Evolutionary conservation across 345 rosid species (phyloP).

Genomic region (Ailanthus altissimus): DNA sequence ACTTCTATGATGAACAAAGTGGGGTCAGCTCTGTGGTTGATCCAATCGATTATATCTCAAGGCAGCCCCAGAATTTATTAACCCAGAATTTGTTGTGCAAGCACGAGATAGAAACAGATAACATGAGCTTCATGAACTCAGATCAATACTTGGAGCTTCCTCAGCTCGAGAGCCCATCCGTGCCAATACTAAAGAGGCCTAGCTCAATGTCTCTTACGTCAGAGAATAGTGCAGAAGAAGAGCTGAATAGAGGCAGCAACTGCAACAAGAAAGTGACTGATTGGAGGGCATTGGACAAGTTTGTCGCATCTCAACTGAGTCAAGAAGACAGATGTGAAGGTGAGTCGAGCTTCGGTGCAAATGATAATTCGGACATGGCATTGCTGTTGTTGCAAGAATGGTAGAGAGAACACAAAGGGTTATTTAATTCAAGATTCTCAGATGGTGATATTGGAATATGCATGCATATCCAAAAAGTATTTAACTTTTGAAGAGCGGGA

Average conservation of each 20-base stretch:
- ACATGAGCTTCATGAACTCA: constrained; percentile 50
- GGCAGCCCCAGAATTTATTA: constrained; percentile 47
- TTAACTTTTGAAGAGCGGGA: constrained; percentile 41
- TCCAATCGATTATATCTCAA: constrained; percentile 53
- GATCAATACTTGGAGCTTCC: constrained; percentile 79
- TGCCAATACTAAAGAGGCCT: constrained; percentile 62
- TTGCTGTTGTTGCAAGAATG: constrained; percentile 47
- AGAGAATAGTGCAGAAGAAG: constrained; percentile 34
- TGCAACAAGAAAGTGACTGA: constrained; percentile 54
- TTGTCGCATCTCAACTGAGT: constrained; percentile 90
- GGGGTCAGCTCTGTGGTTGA: constrained; percentile 51
- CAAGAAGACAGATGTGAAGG: constrained; percentile 58
- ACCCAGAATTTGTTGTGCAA: constrained; percentile 60
- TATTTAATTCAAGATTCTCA: constrained; percentile 39
- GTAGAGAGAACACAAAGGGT: constrained; percentile 40
- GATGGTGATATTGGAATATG: constrained; percentile 58
- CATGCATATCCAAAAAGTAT: constrained; percentile 29
- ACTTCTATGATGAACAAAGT: constrained; percentile 62
- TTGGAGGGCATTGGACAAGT: constrained; percentile 87
- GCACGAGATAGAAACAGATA: constrained; percentile 69
- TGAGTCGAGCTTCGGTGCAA: constrained; percentile 34
- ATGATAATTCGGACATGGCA: constrained; percentile 31
- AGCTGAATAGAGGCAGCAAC: constrained; percentile 28
- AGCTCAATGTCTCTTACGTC: constrained; percentile 38
- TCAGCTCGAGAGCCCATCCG: constrained; percentile 84